These are phyloP conservation scores for Rubia tinctorum DNA, from an alignment of 305 asterid species.

Conservation along the genomic window DNA sequence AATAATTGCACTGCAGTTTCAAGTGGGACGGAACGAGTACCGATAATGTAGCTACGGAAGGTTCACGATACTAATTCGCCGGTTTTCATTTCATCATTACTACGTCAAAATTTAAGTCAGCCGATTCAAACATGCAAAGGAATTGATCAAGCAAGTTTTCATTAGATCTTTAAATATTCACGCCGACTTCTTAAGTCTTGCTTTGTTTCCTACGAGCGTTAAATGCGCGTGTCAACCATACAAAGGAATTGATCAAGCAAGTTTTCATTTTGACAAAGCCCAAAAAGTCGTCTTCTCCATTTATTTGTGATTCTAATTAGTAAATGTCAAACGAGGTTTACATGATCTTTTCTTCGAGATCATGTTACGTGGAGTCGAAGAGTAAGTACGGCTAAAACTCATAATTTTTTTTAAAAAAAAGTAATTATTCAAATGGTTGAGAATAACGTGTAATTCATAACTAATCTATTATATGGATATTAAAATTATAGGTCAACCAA, in stretches of 20 bases:
- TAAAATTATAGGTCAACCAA: no score
- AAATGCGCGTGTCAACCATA: conserved; percentile 4
- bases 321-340: background rate
- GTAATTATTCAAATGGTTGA: no score
- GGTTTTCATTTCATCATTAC: no score
- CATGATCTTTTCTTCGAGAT: background rate
- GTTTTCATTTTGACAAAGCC: background rate
- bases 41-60: background rate
- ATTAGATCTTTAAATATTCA: no score
- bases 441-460: no score
- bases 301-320: background rate
- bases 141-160: no score
- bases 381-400: no score
- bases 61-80: background rate
- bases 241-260: conserved; percentile 1
- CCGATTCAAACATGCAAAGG: background rate
- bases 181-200: background rate
- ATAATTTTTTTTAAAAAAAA: no score
- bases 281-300: background rate
- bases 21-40: no score
- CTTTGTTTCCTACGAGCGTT: background rate
- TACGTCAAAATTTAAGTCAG: background rate
- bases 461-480: no score
- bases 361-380: no score
- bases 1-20: no score